Percentiles rank a stretch among this genome's conserved stretches.
phyloP scores from a whole-genome alignment of 257 asterid genomes.

The Thymus mandschuricus region DNA sequence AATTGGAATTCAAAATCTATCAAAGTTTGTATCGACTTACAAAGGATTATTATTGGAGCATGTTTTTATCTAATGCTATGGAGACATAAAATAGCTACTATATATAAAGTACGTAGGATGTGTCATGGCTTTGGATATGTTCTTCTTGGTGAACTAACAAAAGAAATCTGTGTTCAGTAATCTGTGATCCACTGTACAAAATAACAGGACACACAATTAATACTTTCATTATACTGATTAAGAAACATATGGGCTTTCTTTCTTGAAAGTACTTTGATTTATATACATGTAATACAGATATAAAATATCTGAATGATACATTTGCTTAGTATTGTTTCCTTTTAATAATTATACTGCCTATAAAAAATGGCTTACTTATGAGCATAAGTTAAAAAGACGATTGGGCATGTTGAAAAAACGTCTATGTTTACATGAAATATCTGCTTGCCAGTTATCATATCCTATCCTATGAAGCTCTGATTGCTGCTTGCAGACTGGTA shows the following conservation, averaged over 20 bases:
- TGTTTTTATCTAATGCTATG: too few species aligned
- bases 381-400: conserved; percentile 43
- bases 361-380: conserved; percentile 48
- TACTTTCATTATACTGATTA: background rate
- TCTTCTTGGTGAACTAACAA: too few species aligned
- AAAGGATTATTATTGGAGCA: too few species aligned
- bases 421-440: conserved; percentile 38
- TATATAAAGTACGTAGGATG: too few species aligned
- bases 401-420: conserved; percentile 24
- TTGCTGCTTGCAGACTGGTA: conserved; percentile 36
- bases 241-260: conserved; percentile 16
- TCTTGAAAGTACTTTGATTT: conserved; percentile 19
- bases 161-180: background rate
- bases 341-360: conserved; percentile 5
- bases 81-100: too few species aligned
- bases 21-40: too few species aligned
- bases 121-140: too few species aligned
- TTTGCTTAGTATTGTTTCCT: conserved; percentile 31
- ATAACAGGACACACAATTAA: background rate
- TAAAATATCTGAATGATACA: conserved; percentile 21
- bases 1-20: too few species aligned
- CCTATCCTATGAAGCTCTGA: conserved; percentile 25
- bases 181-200: background rate
- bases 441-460: conserved; percentile 28
- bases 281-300: conserved; percentile 26